These are phyloP conservation scores for Neonectria neomacrospora DNA, from an alignment of 2,329 filamentous ascomycete genomes.

Conservation along the genomic window DNA sequence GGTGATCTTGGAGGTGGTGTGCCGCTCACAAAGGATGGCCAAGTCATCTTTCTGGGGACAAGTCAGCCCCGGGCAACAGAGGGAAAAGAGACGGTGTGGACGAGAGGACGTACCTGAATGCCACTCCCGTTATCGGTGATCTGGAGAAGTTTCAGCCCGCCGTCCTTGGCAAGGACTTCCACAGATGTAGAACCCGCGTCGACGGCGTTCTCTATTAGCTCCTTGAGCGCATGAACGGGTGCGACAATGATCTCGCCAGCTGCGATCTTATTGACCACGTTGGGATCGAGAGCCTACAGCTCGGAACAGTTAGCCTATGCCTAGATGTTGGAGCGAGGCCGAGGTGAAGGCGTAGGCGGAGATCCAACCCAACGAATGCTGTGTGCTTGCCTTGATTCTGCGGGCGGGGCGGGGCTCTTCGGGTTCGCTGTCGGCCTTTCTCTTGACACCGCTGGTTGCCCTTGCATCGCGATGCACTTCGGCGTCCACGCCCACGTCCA, in stretches of 20 bases:
- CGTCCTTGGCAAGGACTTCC: conserved; percentile 93
- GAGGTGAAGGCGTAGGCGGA: background rate
- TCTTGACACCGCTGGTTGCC: conserved; percentile 55
- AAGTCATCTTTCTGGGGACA: conserved; percentile 82
- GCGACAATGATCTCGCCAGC: conserved; percentile 98
- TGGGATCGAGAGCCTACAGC: conserved; percentile 81
- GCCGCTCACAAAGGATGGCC: conserved; percentile 91
- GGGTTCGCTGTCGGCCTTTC: conserved; percentile 57
- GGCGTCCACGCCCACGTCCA: conserved; percentile 23
- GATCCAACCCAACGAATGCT: background rate
- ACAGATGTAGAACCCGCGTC: conserved; percentile 95
- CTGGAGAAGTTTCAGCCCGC: conserved; percentile 92
- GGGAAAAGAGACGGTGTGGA: background rate
- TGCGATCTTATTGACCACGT: conserved; percentile 98
- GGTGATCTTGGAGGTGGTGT: conserved; percentile 96
- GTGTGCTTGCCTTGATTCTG: conserved; percentile 60
- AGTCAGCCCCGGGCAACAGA: conserved; percentile 29
- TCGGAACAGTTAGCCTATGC: conserved; percentile 23
- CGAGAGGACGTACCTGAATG: conserved; percentile 75
- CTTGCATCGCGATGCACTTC: conserved; percentile 21
- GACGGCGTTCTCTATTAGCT: conserved; percentile 95
- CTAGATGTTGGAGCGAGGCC: conserved; percentile 15
- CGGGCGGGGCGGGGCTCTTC: conserved; percentile 55
- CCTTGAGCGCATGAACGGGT: conserved; percentile 94
- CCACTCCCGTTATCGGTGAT: conserved; percentile 98